phyloP scores from a whole-genome alignment of 768 basidiomycete species.

The Phaffia tasmanica region DNA sequence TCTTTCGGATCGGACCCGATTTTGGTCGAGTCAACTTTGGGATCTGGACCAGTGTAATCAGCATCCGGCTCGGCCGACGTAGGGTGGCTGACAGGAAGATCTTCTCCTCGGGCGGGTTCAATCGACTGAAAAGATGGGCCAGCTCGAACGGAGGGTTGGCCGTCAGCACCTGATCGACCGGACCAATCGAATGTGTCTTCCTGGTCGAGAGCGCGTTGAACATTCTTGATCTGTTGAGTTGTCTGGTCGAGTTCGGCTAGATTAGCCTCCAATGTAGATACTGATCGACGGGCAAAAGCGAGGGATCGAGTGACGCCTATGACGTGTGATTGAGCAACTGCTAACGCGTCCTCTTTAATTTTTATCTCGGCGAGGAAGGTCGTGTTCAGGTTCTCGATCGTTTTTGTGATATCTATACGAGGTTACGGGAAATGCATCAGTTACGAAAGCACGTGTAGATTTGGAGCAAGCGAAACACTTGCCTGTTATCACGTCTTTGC shows the following conservation, averaged over 20 bases:
- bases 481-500: constrained; percentile 76
- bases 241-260: constrained; percentile 71
- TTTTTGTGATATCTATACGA: constrained; percentile 62
- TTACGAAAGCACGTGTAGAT: background rate
- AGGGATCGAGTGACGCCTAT: constrained; percentile 81
- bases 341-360: constrained; percentile 74
- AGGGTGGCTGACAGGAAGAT: constrained; percentile 22
- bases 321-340: constrained; percentile 73
- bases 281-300: constrained; percentile 76
- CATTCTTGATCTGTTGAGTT: constrained; percentile 67
- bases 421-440: constrained; percentile 2
- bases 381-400: constrained; percentile 64
- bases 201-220: constrained; percentile 63
- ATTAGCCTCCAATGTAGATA: constrained; percentile 60
- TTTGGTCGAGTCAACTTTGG: constrained; percentile 3
- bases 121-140: constrained; percentile 62
- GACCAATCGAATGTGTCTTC: constrained; percentile 85
- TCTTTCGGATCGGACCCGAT: constrained; percentile 31
- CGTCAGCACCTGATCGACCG: constrained; percentile 51
- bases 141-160: constrained; percentile 37
- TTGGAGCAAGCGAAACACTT: constrained; percentile 7
- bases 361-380: constrained; percentile 79
- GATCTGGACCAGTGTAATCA: background rate
- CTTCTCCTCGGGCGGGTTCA: constrained; percentile 51
- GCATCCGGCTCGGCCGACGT: background rate